Conservation (phyloP, 371 early-diverging fungal species). For the Haplosporangium sp. region DNA sequence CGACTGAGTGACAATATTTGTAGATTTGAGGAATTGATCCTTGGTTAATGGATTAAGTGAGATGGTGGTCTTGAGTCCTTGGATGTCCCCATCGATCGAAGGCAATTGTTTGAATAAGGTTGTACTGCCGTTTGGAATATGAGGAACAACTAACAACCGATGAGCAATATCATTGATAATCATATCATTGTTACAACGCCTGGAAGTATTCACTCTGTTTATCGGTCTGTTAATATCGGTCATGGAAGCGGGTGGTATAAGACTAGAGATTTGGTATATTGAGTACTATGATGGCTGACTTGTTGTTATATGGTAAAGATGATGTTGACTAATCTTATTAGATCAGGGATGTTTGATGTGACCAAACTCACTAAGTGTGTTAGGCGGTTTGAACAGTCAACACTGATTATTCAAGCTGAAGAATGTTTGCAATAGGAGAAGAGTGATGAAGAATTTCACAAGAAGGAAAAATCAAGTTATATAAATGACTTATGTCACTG, state of each 20-base stretch:
- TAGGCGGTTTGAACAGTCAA: not conserved
- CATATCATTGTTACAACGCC: not conserved
- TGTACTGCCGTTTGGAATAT: slow-evolving; percentile 24
- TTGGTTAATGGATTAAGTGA: not conserved
- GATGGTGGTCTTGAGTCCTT: slow-evolving; percentile 11
- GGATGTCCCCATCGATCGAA: not conserved
- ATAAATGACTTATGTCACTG: not conserved
- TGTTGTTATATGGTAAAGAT: not conserved
- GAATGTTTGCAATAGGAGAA: not conserved
- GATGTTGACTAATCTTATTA: not conserved
- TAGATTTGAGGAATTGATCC: slow-evolving; percentile 13
- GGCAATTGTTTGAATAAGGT: slow-evolving; percentile 17
- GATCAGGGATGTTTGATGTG: not conserved
- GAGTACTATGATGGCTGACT: not conserved
- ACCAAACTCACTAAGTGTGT: not conserved
- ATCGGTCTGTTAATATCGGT: not conserved
- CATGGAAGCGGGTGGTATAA: not conserved
- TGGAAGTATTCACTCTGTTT: not conserved
- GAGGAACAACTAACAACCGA: slow-evolving; percentile 11
- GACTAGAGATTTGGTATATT: not conserved
- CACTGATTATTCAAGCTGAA: too few relatives aligned
- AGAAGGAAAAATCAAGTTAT: not conserved
- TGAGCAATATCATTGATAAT: not conserved
- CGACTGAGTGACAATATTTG: not conserved
- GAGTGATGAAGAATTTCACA: not conserved